A percentile compares a stretch with the other conserved stretches of the same genome.
Conservation (phyloP, 768 basidiomycete species). For the Phylloporus scabripes region DNA sequence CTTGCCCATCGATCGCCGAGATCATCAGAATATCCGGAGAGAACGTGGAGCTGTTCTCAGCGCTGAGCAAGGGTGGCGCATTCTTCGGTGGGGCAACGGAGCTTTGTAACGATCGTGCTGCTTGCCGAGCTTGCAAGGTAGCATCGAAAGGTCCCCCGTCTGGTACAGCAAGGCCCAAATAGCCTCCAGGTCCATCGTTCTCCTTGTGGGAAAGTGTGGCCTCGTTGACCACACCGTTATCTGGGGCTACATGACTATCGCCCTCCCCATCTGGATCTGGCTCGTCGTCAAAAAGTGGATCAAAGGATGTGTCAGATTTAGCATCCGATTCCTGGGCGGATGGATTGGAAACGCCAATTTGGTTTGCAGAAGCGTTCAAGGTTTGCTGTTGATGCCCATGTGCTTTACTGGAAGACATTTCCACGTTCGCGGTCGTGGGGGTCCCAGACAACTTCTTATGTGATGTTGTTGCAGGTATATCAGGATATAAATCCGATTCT, state of each 20-base stretch:
- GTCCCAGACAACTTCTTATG: slow-evolving; percentile 11
- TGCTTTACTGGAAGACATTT: slow-evolving; percentile 15
- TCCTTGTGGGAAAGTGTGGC: slow-evolving; percentile 14
- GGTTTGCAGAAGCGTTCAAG: slow-evolving; percentile 18
- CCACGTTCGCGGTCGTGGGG: slow-evolving; percentile 20
- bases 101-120: slow-evolving; percentile 26
- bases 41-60: slow-evolving; percentile 52
- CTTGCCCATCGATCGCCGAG: slow-evolving; percentile 86
- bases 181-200: slow-evolving; percentile 5
- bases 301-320: slow-evolving; percentile 76
- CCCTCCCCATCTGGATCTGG: slow-evolving; percentile 54
- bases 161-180: slow-evolving; percentile 27
- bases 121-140: slow-evolving; percentile 19
- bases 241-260: slow-evolving; percentile 16
- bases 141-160: slow-evolving; percentile 21
- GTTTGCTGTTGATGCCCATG: slow-evolving; percentile 13
- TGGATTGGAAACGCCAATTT: slow-evolving; percentile 22
- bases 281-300: slow-evolving; percentile 89
- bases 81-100: slow-evolving; percentile 60
- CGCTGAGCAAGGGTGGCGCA: slow-evolving; percentile 69
- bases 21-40: slow-evolving; percentile 86
- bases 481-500: slow-evolving; percentile 17
- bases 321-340: slow-evolving; percentile 46
- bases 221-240: slow-evolving; percentile 16
- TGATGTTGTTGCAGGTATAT: slow-evolving; percentile 3